A percentile compares a stretch with the other conserved stretches of the same genome.
phyloP scores from a whole-genome alignment of 345 rosid species.

The Conringia planisiliqua region DNA sequence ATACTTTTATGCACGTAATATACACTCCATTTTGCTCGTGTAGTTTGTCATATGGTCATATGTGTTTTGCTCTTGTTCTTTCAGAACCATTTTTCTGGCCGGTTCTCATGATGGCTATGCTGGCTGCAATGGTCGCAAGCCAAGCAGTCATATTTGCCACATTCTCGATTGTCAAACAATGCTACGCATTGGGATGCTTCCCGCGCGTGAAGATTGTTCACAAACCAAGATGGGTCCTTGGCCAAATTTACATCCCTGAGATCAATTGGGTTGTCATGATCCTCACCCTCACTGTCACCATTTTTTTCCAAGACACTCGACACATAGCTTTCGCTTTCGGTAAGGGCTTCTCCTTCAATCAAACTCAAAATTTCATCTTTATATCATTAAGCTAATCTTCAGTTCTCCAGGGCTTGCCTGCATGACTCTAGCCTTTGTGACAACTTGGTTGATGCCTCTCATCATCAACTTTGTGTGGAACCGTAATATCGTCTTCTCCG shows the following conservation, averaged over 20 bases:
- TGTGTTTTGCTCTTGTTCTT: slow-evolving; percentile 18
- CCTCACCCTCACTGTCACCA: slow-evolving; percentile 65
- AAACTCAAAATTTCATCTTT: background rate
- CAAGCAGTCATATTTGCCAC: slow-evolving; percentile 77
- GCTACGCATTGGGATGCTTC: slow-evolving; percentile 86
- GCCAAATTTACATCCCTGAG: slow-evolving; percentile 91
- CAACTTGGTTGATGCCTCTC: slow-evolving; percentile 70
- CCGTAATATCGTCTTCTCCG: slow-evolving; percentile 44
- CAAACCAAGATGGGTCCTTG: slow-evolving; percentile 74
- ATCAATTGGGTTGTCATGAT: slow-evolving; percentile 93
- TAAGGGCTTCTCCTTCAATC: slow-evolving; percentile 32
- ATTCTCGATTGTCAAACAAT: slow-evolving; percentile 78
- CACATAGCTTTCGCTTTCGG: slow-evolving; percentile 84
- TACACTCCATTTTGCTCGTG: background rate
- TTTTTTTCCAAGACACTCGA: slow-evolving; percentile 56
- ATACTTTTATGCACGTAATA: slow-evolving; percentile 16
- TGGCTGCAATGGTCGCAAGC: slow-evolving; percentile 81
- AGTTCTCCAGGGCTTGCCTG: slow-evolving; percentile 69
- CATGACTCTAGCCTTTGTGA: slow-evolving; percentile 59
- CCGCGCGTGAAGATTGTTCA: slow-evolving; percentile 91
- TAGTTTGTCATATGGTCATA: slow-evolving; percentile 3
- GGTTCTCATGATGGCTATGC: slow-evolving; percentile 60
- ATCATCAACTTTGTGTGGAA: slow-evolving; percentile 73
- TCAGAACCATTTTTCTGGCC: slow-evolving; percentile 81
- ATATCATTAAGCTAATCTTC: slow-evolving; percentile 1